Conservation (phyloP, 1,284 basidiomycete genomes). For the Phylloboletellus chloephorus region DNA sequence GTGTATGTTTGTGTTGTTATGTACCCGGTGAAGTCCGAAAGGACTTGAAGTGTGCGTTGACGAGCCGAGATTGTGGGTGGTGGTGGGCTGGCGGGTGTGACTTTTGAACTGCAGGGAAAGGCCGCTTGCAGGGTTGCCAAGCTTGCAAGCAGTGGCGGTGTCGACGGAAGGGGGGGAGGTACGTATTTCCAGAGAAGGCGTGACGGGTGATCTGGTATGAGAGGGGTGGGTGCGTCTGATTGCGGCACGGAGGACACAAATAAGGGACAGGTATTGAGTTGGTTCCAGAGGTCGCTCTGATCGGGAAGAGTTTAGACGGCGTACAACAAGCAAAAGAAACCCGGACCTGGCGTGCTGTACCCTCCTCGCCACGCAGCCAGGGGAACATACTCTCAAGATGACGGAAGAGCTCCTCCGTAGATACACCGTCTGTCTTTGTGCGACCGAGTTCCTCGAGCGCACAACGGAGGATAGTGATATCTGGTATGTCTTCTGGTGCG, state of each 20-base stretch:
- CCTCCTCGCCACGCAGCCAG: constrained; percentile 46
- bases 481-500: constrained; percentile 39
- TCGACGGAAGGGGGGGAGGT: constrained; percentile 35
- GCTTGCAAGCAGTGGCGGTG: constrained; percentile 44
- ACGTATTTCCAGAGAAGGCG: constrained; percentile 50
- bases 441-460: constrained; percentile 47
- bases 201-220: constrained; percentile 23
- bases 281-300: constrained; percentile 57
- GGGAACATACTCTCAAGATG: constrained; percentile 51
- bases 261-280: constrained; percentile 47
- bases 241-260: constrained; percentile 36
- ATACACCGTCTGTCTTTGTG: constrained; percentile 38
- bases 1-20: constrained; percentile 46
- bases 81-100: constrained; percentile 30
- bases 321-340: background rate
- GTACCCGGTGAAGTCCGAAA: constrained; percentile 51
- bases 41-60: constrained; percentile 43
- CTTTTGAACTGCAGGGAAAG: constrained; percentile 34
- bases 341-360: constrained; percentile 47
- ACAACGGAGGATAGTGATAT: constrained; percentile 56
- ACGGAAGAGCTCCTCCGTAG: constrained; percentile 55
- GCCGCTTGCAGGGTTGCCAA: constrained; percentile 42
- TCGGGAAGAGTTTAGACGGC: constrained; percentile 3
- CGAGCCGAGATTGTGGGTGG: constrained; percentile 28
- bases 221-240: constrained; percentile 7